Conservation (phyloP, 2,329 filamentous ascomycete species). For the Colletotrichum australisinense region DNA sequence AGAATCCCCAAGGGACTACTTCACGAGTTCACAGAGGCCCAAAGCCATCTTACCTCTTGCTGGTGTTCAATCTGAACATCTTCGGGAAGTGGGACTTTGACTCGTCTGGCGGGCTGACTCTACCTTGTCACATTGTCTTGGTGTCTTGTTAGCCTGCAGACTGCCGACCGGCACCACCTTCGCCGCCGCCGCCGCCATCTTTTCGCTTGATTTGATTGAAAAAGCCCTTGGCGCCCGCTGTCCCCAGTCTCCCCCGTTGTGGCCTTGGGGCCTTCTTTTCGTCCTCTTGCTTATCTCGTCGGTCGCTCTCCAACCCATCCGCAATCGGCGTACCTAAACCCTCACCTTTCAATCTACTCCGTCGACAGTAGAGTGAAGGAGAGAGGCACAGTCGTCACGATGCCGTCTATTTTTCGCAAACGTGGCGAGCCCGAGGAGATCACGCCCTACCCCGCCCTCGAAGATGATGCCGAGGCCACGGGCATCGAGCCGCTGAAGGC, state of each 20-base stretch:
- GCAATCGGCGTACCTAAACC: slow-evolving; percentile 28
- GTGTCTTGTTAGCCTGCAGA: slow-evolving; percentile 19
- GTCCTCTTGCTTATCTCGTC: slow-evolving; percentile 30
- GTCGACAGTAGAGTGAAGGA: slow-evolving; percentile 31
- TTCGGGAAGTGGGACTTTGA: slow-evolving; percentile 26
- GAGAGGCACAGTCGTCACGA: slow-evolving; percentile 41
- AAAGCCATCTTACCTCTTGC: background rate
- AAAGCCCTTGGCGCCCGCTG: slow-evolving; percentile 34
- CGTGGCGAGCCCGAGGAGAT: slow-evolving; percentile 58
- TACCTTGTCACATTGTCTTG: slow-evolving; percentile 20
- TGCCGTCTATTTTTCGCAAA: slow-evolving; percentile 55
- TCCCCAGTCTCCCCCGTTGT: slow-evolving; percentile 25
- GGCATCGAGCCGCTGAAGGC: slow-evolving; percentile 56
- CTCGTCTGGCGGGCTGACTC: slow-evolving; percentile 18
- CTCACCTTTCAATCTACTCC: slow-evolving; percentile 31
- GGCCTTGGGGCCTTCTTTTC: slow-evolving; percentile 32
- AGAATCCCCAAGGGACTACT: background rate
- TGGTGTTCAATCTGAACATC: slow-evolving; percentile 8
- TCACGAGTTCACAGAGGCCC: background rate
- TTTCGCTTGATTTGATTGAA: slow-evolving; percentile 27
- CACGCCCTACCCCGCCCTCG: slow-evolving; percentile 53
- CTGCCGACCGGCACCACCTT: slow-evolving; percentile 30
- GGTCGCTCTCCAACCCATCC: slow-evolving; percentile 29
- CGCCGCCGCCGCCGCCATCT: slow-evolving; percentile 31
- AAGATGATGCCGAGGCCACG: slow-evolving; percentile 51